These are phyloP conservation scores for Auxenochlorella pyrenoidosa DNA, from an alignment of 139 green algal species.

Conservation along the genomic window DNA sequence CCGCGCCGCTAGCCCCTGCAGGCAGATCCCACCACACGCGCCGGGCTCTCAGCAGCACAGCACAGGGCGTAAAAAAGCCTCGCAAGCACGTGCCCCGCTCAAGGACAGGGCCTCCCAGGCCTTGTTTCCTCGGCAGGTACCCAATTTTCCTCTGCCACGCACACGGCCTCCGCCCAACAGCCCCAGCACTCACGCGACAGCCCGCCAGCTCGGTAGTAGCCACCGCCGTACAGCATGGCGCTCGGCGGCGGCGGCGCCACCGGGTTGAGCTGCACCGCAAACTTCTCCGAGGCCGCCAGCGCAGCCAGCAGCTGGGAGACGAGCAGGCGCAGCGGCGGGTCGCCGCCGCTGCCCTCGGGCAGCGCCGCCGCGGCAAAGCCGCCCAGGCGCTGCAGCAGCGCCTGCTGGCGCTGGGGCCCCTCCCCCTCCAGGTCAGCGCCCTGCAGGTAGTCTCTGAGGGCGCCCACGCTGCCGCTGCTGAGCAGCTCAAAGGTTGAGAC, in stretches of 20 bases:
- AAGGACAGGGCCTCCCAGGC: background rate
- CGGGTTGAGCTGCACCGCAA: conserved; percentile 72
- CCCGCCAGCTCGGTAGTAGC: background rate
- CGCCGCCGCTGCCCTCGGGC: conserved; percentile 27
- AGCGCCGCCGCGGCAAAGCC: conserved; percentile 59
- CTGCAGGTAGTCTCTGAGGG: conserved; percentile 77
- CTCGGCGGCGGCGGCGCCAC: background rate
- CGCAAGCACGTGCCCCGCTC: too few species aligned
- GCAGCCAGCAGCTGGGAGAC: conserved; percentile 84
- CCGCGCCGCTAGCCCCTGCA: conserved; percentile 15
- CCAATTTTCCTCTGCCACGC: too few species aligned
- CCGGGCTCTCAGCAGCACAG: background rate
- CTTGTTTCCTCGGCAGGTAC: too few species aligned
- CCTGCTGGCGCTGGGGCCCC: background rate
- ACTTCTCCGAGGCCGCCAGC: conserved; percentile 78
- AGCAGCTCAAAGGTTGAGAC: conserved; percentile 96
- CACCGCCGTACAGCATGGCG: background rate
- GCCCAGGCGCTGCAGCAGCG: conserved; percentile 66
- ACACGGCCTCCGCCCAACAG: too few species aligned
- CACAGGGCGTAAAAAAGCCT: too few species aligned
- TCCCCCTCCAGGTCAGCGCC: conserved; percentile 28
- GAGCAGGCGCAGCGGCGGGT: conserved; percentile 64
- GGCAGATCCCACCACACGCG: background rate
- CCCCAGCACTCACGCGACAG: conserved; percentile 5
- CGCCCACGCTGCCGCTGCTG: conserved; percentile 74